phyloP scores from a whole-genome alignment of 805 yeast species.

The Debaryomyces tyrocola region DNA sequence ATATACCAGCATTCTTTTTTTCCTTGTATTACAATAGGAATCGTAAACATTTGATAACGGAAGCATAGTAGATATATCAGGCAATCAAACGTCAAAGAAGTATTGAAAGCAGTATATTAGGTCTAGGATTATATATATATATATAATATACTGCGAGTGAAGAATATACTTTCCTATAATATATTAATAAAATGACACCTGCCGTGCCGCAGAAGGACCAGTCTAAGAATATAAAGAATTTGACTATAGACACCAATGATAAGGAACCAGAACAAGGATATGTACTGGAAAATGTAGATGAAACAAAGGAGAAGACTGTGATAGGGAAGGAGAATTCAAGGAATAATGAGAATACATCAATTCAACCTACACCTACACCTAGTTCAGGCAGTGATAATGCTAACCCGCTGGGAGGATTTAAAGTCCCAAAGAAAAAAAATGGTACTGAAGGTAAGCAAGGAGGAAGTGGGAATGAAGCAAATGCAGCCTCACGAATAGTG shows the following conservation, averaged over 20 bases:
- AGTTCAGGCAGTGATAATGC: background rate
- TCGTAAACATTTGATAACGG: too few species aligned
- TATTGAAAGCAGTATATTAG: too few species aligned
- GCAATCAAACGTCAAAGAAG: too few species aligned
- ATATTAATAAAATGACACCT: background rate
- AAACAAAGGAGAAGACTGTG: background rate
- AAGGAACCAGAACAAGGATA: background rate
- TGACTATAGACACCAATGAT: conserved; percentile 4
- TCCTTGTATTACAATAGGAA: too few species aligned
- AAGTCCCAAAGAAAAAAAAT: conserved; percentile 9
- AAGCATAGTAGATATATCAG: too few species aligned
- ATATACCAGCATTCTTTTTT: too few species aligned
- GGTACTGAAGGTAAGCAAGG: conserved; percentile 2
- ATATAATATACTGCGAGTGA: too few species aligned
- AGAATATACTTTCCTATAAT: too few species aligned
- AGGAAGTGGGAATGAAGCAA: background rate
- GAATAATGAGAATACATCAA: background rate
- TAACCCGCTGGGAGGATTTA: conserved; percentile 7
- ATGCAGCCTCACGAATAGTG: background rate
- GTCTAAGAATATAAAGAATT: conserved; percentile 8
- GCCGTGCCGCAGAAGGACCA: conserved; percentile 1
- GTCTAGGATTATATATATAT: too few species aligned
- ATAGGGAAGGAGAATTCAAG: background rate
- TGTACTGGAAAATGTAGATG: background rate
- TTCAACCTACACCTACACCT: background rate